Conservation (phyloP, 306 rosid genomes). For the Medicago truncatula region MtrunA17r5.0-ANR NC_053046.1:2085501-2086000, state of each 20-base stretch:
- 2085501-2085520: constrained; percentile 49
- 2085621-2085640: constrained; percentile 4
- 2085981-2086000: neutral
- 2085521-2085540: constrained; percentile 8
- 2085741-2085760: constrained; percentile 1
- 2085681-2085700: constrained; percentile 2
- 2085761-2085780: constrained; percentile 30
- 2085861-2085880: constrained; percentile 2
- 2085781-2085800: constrained; percentile 13
- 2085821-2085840: constrained; percentile 8
- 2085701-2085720: constrained; percentile 19
- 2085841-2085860: neutral
- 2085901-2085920: constrained; percentile 1
- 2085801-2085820: neutral
- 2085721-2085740: neutral
- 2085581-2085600: constrained; percentile 22
- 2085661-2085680: constrained; percentile 26
- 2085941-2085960: constrained; percentile 13
- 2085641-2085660: constrained; percentile 22
- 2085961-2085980: constrained; percentile 19
- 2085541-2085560: constrained; percentile 16
- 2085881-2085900: constrained; percentile 26
- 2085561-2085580: constrained; percentile 9
- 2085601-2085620: constrained; percentile 24
- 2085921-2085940: constrained; percentile 29